Evolutionary conservation across 108 stramenopile genomes (phyloP).

Genomic region (Conticribra weissflogii): DNA sequence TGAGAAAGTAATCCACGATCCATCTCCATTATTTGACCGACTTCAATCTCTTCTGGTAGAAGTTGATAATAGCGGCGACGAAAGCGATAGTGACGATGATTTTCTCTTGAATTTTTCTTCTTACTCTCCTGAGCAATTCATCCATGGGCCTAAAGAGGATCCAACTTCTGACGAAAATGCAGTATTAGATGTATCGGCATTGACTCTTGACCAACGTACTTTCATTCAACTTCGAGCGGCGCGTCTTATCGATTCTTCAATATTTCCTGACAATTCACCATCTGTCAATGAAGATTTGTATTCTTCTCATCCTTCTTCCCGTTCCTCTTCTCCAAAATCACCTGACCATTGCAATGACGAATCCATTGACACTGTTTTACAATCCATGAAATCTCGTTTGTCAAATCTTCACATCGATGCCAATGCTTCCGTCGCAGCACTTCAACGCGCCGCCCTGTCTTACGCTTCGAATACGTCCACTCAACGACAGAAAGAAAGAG

Average conservation of each 20-base stretch:
- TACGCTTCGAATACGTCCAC: constrained; percentile 1
- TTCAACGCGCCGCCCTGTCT: constrained; percentile 19
- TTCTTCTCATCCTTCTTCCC: constrained; percentile 3
- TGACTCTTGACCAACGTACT: constrained; percentile 49
- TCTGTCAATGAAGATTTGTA: constrained; percentile 4
- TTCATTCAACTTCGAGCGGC: constrained; percentile 45
- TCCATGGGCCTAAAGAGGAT: constrained; percentile 18
- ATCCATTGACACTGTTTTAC: constrained; percentile 23
- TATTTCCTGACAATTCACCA: constrained; percentile 3
- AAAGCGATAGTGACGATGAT: constrained; percentile 30
- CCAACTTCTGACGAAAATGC: background rate
- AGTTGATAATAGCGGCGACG: constrained; percentile 42
- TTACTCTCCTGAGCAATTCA: constrained; percentile 28
- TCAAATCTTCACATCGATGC: constrained; percentile 11
- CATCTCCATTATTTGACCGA: constrained; percentile 56
- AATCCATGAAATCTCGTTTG: constrained; percentile 23
- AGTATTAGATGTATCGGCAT: constrained; percentile 34
- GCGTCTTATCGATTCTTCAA: constrained; percentile 31
- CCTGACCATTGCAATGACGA: constrained; percentile 29
- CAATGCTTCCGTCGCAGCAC: constrained; percentile 1
- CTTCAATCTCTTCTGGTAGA: constrained; percentile 73
- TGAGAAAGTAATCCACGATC: background rate
- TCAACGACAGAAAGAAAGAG: constrained; percentile 7
- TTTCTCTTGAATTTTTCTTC: constrained; percentile 20
- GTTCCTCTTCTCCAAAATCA: background rate